Percentiles rank a stretch among this genome's conserved stretches.
These are phyloP conservation scores for Periconia macrospinosa DNA, from an alignment of 2,329 filamentous ascomycete species.

Conservation along the genomic window DNA sequence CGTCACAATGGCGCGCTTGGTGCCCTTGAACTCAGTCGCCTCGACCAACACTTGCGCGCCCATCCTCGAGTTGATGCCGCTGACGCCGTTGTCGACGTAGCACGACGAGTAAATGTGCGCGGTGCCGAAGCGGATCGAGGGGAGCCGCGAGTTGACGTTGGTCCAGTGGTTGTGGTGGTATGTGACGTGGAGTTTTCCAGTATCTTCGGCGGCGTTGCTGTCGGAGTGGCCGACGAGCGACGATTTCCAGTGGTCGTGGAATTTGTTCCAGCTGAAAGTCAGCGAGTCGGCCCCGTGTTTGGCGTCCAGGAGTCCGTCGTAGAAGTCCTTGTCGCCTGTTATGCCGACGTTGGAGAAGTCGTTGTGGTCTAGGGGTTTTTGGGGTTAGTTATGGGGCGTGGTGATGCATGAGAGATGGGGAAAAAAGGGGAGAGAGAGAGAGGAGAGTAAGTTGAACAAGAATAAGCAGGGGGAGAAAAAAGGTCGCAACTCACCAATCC, in stretches of 20 bases:
- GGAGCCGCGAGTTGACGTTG: constrained; percentile 65
- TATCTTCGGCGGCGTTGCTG: constrained; percentile 57
- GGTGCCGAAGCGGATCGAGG: constrained; percentile 67
- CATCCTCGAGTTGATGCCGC: constrained; percentile 48
- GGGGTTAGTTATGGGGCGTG: background rate
- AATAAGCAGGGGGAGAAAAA: too few species aligned
- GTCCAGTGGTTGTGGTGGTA: constrained; percentile 68
- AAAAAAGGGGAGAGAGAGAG: background rate
- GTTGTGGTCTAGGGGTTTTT: constrained; percentile 56
- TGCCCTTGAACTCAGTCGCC: constrained; percentile 58
- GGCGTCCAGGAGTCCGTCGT: constrained; percentile 56
- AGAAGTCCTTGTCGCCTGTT: constrained; percentile 33
- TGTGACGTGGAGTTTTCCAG: constrained; percentile 63
- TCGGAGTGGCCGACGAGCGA: constrained; percentile 63
- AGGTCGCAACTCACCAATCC: constrained; percentile 48
- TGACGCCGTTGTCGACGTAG: constrained; percentile 38
- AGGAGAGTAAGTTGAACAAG: too few species aligned
- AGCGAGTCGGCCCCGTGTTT: constrained; percentile 65
- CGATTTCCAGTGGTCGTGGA: constrained; percentile 65
- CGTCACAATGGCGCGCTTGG: constrained; percentile 60
- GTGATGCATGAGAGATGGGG: background rate
- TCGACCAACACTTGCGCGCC: constrained; percentile 49
- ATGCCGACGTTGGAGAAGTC: constrained; percentile 61
- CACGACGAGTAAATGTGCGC: constrained; percentile 62
- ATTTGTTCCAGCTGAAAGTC: constrained; percentile 57